phyloP scores from a whole-genome alignment of 345 rosid species.

The Gossypium turneri region DNA sequence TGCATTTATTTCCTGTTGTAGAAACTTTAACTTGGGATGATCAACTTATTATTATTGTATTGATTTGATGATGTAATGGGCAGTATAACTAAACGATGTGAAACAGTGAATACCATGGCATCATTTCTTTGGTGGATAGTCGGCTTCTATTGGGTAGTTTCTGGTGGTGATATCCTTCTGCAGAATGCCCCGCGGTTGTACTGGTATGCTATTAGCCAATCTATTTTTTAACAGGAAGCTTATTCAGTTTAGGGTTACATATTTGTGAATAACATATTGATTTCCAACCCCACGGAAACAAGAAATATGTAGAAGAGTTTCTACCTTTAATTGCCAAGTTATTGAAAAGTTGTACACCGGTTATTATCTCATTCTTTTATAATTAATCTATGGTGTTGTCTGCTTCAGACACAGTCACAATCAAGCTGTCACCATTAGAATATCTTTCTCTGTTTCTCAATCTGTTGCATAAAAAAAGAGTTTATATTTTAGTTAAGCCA shows the following conservation, averaged over 20 bases:
- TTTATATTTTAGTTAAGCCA: neutral
- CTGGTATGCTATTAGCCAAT: conserved; percentile 50
- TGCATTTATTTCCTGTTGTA: conserved; percentile 1
- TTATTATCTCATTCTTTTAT: neutral
- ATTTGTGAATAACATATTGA: neutral
- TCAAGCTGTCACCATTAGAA: neutral
- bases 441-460: neutral
- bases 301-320: neutral
- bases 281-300: neutral
- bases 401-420: neutral
- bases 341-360: neutral
- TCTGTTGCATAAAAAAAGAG: neutral
- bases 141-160: conserved; percentile 93
- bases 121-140: conserved; percentile 97
- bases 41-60: neutral
- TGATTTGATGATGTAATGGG: conserved; percentile 23
- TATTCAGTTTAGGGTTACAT: neutral
- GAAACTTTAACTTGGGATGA: neutral
- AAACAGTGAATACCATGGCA: conserved; percentile 80
- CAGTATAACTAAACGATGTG: conserved; percentile 71
- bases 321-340: neutral
- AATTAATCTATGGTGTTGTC: neutral
- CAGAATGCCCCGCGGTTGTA: conserved; percentile 70
- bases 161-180: conserved; percentile 78
- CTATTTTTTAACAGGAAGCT: neutral